These are phyloP conservation scores for Hypsizygus marmoreus DNA, from an alignment of 768 basidiomycete genomes.

Conservation along the genomic window DNA sequence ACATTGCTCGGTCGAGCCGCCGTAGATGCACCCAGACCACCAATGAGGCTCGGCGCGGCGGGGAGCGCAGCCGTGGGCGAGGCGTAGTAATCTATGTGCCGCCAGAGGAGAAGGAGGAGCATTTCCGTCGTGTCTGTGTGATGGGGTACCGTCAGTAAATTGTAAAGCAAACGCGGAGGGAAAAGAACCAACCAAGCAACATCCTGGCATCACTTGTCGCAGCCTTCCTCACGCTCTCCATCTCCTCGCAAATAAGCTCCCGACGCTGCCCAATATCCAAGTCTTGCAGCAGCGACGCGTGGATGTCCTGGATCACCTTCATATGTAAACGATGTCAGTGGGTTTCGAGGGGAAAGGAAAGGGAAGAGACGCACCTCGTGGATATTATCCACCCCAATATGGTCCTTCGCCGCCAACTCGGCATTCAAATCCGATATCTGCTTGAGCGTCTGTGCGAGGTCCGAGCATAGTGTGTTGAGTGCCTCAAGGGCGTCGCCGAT, in stretches of 20 bases:
- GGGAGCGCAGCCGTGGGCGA: slow-evolving; percentile 22
- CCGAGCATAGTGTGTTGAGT: slow-evolving; percentile 59
- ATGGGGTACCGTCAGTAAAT: background rate
- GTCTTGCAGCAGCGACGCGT: slow-evolving; percentile 59
- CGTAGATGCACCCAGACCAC: slow-evolving; percentile 19
- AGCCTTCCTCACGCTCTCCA: slow-evolving; percentile 45
- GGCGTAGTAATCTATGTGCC: slow-evolving; percentile 72
- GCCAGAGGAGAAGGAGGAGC: slow-evolving; percentile 77
- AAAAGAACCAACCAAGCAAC: slow-evolving; percentile 50
- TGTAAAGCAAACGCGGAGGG: background rate
- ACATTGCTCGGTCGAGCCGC: slow-evolving; percentile 44
- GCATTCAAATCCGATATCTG: slow-evolving; percentile 69
- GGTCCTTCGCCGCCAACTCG: slow-evolving; percentile 73
- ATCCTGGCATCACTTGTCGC: slow-evolving; percentile 51
- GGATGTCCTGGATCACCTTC: slow-evolving; percentile 53
- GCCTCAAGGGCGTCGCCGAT: slow-evolving; percentile 74
- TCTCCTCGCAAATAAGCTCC: slow-evolving; percentile 61
- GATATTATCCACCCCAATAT: slow-evolving; percentile 69
- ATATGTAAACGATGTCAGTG: background rate
- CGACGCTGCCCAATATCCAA: slow-evolving; percentile 71
- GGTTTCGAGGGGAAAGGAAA: background rate
- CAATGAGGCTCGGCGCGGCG: too few species aligned
- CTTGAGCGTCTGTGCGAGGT: slow-evolving; percentile 61
- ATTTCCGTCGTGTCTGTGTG: slow-evolving; percentile 70
- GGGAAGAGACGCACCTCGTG: slow-evolving; percentile 53